Base-by-base conservation (phyloP, 768 basidiomycete genomes). In the Lactarius akahatsu region DNA sequence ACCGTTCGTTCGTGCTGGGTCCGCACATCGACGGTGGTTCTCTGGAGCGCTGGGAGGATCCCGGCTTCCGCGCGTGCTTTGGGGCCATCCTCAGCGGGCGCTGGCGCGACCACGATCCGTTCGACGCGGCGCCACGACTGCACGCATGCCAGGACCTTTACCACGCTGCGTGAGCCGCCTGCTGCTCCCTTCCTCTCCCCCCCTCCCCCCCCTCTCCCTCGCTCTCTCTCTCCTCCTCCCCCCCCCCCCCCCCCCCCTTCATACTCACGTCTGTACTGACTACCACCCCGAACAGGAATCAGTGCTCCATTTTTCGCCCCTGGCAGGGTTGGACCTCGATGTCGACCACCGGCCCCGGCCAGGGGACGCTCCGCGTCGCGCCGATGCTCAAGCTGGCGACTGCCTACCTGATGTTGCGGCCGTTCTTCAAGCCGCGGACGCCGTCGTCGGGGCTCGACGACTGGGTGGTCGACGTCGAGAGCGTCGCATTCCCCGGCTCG, bases 1-100 rank as follows among this genome's bases (percentile, higher is more conserved):
- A 91, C 67, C 75, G 80, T 15, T 80, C 81, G 57, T 92, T 92
- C 72, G 81, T 85, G 0, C 77, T 92, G 2, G 89, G 86, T 0
- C 86, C 89, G 13, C 86, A 89, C 52, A 32, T 62, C 30, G 72
- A 78, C 84, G 91, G 91, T 8, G 90, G 90, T 9, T 76, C 84
- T 0, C 85, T 92, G 32, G 92, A 94, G 74, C 80, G 92, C 15
- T 89, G 87, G 88, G 86, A 89, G 75, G 87, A 91, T 74, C 74
- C 79, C 1, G 73, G 70, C 7, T 87, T 86, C 75, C 78, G 86
- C 59, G 77, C 76, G 5, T 89, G 85, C 72, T 91, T 88, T 69
- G 77, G 77, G 6, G 82, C 85, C 57, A 87, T 91, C 58, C 78
- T 91, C 56, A 74, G 73, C 32, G 87, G 88, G 0, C 77, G 83